Base-by-base conservation (phyloP, 805 yeast species). In the Zygosaccharomyces bisporus region DNA sequence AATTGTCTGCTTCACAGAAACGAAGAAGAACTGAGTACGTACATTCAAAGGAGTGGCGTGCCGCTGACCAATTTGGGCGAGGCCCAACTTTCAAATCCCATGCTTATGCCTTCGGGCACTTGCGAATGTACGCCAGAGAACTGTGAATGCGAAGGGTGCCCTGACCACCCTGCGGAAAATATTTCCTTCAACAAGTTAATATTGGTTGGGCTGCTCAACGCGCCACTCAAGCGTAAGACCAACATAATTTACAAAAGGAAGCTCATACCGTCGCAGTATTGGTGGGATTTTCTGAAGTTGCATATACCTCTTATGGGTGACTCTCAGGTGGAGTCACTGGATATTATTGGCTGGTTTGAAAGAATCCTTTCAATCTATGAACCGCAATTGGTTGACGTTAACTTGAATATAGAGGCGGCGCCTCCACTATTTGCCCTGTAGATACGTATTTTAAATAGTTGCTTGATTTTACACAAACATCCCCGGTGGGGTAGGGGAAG, bases 1-100 rank as follows among this genome's bases (percentile, higher is more conserved):
- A 63, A 63, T 33, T 64, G 69, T 46, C 39, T 64, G 14, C 54
- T 64, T 6, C 69, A 64, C 43, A 57, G 69, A 45, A 56, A 61
- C 43, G 69, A 64, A 34, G 61, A 55, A 6, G 69, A 64, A 45
- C 32, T 64, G 10, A 55, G 56, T 18, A 29, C 45, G 4, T 64
- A 61, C 38, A 57, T 64, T 14, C 54, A 53, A 31, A 51, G 55
- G 31, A 59, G 64, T 39, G 65, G 64, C 10, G 58, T 61, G 1
- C 66, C 64, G 0, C 36, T 61, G 35, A 58, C 63, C 6, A 58
- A 54, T 39, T 27, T 57, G 16, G 61, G 60, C 4, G 59, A 57
- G 23, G 61, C 59, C 13, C 54, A 48, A 27, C 23, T 54, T 10
- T 46, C 51, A 7, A 41, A 47, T 21, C 31, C 44, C 13, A 39